Evolutionary conservation across 2,329 filamentous ascomycete species (phyloP), one percentile per base, ranked within the genome.

Genomic region (Anisogramma anomala): DNA sequence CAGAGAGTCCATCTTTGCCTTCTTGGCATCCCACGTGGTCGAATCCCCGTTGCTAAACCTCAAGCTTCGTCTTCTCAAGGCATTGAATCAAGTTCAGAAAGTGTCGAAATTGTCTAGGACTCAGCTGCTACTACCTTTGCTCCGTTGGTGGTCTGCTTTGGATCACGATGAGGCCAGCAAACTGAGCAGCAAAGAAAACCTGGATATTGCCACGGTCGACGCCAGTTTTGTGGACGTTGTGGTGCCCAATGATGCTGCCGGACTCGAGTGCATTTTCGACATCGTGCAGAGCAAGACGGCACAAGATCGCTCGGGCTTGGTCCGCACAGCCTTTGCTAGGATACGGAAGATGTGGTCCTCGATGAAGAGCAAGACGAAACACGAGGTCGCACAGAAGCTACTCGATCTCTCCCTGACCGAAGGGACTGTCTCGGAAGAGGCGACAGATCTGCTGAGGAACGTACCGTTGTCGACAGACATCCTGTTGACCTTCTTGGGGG

Each of bases 401-500:
- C 64, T 88, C 10, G 69, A 77, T 26, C 60, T 82, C 30, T 72
- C 74, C 1, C 70, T 81, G 38, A 64, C 64, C 41, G 50, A 57
- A 19, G 48, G 51, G 7, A 43, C 47, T 9, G 56, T 55, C 3
- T 58, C 72, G n/a, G 65, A 65, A 9, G 72, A 83, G 55, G 78
- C 84, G 3, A 71, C 78, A 7, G 82, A 88, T 41, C 69, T 88
- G 19, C 67, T 96, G 41, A 76, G 79, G 43, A 77, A 71, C 43
- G 72, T 93, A 6, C 67, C 78, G n/a, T 69, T 94, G 28, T 78
- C 83, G 2, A 84, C 83, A 0, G 67, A 79, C 22, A 78, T 85
- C 18, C 70, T 95, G 7, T 65, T 77, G 1, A 69, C 71, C 35
- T 85, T 94, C 59, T 63, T 94, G 6, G 74, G 83, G 48, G 78